Evolutionary conservation across 1,284 basidiomycete species (phyloP).

Genomic region (Boletus semigastroideus): DNA sequence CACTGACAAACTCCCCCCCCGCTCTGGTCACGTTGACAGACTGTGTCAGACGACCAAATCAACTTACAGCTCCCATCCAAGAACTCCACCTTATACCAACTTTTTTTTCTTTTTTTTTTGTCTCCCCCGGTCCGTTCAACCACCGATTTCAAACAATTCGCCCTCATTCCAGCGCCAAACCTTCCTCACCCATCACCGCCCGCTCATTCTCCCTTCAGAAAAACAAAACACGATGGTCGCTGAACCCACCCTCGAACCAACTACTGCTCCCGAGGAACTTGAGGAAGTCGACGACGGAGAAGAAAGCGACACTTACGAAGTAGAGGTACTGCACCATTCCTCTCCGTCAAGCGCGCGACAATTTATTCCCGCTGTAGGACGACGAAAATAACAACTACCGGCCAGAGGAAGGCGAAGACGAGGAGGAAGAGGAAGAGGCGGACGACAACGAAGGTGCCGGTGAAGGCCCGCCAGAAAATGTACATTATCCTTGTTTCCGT

Average conservation of each 20-base stretch:
- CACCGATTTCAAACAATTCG: conserved; percentile 9
- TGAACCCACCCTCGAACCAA: conserved; percentile 20
- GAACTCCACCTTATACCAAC: neutral
- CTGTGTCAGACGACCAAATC: conserved; percentile 4
- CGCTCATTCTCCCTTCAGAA: neutral
- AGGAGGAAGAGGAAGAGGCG: conserved; percentile 17
- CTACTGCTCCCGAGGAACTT: neutral
- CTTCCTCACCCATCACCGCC: conserved; percentile 8
- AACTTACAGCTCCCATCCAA: neutral
- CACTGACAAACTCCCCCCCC: conserved; percentile 8
- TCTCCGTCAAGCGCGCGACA: neutral
- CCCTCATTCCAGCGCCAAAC: conserved; percentile 2
- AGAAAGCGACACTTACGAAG: conserved; percentile 32
- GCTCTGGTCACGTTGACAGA: conserved; percentile 6
- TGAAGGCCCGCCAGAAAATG: conserved; percentile 4
- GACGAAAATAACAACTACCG: conserved; percentile 4
- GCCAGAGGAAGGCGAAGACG: conserved; percentile 14
- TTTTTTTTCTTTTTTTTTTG: neutral
- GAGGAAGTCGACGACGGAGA: conserved; percentile 21
- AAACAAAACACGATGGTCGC: conserved; percentile 19
- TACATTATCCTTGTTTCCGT: conserved; percentile 1
- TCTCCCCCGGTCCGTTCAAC: conserved; percentile 11
- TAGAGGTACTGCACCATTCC: conserved; percentile 20
- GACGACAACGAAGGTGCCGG: conserved; percentile 8
- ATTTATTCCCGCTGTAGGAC: conserved; percentile 13